phyloP scores from a whole-genome alignment of 768 basidiomycete species.

The Rhodotorula graminis region DNA sequence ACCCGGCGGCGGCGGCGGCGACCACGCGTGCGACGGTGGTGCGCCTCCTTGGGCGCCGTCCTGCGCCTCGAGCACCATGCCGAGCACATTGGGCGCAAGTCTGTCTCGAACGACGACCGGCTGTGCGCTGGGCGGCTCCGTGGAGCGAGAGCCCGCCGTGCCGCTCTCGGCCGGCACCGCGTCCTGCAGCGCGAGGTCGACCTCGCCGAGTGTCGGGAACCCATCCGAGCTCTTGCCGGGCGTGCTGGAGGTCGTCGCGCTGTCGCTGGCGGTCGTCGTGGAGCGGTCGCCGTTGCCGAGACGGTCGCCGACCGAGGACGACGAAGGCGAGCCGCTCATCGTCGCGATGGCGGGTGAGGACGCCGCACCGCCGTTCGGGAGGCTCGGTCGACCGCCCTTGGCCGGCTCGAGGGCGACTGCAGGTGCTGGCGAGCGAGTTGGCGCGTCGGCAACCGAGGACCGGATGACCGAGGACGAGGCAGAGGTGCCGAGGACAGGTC shows the following conservation, averaged over 20 bases:
- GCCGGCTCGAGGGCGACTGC: too few species aligned
- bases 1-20: not conserved
- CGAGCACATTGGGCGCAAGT: too few species aligned
- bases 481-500: too few species aligned
- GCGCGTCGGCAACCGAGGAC: too few species aligned
- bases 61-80: too few species aligned
- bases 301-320: not conserved
- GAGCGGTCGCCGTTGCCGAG: not conserved
- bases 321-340: not conserved
- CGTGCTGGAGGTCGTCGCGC: not conserved
- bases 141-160: too few species aligned
- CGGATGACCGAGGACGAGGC: too few species aligned
- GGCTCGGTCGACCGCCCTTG: not conserved
- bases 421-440: not conserved
- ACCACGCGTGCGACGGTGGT: not conserved
- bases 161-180: not conserved
- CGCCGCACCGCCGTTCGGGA: not conserved
- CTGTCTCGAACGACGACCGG: too few species aligned
- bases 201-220: not conserved
- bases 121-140: too few species aligned
- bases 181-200: not conserved
- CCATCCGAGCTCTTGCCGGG: not conserved
- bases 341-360: not conserved
- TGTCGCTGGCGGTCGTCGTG: not conserved
- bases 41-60: not conserved